phyloP scores from a whole-genome alignment of 345 rosid species.

The Eucalyptus pauciflora region DNA sequence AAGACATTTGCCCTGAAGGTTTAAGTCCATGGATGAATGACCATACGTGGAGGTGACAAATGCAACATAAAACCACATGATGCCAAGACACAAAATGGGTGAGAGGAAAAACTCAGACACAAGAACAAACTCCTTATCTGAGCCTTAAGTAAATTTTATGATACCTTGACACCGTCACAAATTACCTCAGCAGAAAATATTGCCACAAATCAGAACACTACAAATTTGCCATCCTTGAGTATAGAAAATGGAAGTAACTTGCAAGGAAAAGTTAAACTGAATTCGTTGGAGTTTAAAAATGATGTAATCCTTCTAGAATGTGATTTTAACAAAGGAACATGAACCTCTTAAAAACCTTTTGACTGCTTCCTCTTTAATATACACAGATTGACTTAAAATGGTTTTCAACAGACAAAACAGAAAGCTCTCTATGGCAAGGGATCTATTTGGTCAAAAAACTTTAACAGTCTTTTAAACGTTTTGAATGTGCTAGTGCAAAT shows the following conservation, averaged over 20 bases:
- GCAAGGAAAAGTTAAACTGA: background rate
- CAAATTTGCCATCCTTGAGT: background rate
- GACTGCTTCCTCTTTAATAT: background rate
- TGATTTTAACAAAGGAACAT: background rate
- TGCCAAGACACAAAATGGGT: background rate
- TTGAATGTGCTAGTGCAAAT: background rate
- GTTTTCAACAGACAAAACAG: background rate
- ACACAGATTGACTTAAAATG: background rate
- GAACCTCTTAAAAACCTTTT: background rate
- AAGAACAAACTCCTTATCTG: background rate
- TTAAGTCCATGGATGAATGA: background rate
- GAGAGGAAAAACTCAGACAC: background rate
- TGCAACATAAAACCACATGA: background rate
- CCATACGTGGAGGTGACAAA: background rate
- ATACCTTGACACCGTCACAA: background rate
- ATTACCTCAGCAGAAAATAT: background rate
- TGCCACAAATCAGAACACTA: background rate
- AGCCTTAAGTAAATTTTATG: background rate
- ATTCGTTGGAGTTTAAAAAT: background rate
- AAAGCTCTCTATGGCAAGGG: background rate
- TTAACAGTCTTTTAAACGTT: background rate
- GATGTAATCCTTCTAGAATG: background rate
- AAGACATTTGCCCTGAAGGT: background rate
- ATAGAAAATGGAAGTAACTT: background rate
- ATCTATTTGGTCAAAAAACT: background rate